Conservation (phyloP, 1,284 basidiomycete genomes). For the Leccinum solheimii region DNA sequence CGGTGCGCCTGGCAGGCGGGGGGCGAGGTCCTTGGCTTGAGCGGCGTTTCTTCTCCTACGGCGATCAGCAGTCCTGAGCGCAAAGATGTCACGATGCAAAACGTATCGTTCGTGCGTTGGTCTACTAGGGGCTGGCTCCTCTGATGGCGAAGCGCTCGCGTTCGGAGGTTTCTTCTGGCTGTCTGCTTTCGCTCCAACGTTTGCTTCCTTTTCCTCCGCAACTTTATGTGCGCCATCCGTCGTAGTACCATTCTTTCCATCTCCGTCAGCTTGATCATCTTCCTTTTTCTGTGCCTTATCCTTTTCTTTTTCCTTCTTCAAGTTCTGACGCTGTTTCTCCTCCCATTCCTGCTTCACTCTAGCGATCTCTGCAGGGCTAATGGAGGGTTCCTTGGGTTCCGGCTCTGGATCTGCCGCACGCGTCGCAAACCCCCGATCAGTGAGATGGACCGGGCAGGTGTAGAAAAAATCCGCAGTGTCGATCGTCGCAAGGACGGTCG, state of each 20-base stretch:
- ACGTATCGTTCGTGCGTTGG: conserved; percentile 54
- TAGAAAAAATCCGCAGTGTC: conserved; percentile 78
- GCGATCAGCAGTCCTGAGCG: conserved; percentile 61
- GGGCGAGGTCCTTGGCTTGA: conserved; percentile 58
- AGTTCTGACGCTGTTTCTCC: conserved; percentile 61
- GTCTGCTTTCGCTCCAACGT: conserved; percentile 27
- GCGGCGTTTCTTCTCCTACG: conserved; percentile 53
- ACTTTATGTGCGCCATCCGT: conserved; percentile 22
- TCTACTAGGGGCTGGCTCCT: conserved; percentile 28
- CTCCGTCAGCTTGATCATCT: conserved; percentile 32
- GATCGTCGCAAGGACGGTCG: conserved; percentile 71
- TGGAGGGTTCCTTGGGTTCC: conserved; percentile 41
- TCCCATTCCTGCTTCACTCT: conserved; percentile 80
- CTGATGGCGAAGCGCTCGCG: conserved; percentile 27
- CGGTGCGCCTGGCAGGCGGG: conserved; percentile 54
- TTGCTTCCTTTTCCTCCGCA: conserved; percentile 27
- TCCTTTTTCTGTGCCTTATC: conserved; percentile 50
- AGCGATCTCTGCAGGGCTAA: conserved; percentile 68
- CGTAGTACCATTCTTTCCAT: conserved; percentile 29
- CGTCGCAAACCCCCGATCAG: conserved; percentile 70
- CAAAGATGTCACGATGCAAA: conserved; percentile 60
- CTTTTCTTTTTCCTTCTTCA: conserved; percentile 40
- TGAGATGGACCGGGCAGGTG: conserved; percentile 66
- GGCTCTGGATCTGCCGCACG: conserved; percentile 45
- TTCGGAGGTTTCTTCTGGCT: conserved; percentile 28